These are phyloP conservation scores for Petunia secreta DNA, from an alignment of 257 asterid genomes.

Conservation along the genomic window DNA sequence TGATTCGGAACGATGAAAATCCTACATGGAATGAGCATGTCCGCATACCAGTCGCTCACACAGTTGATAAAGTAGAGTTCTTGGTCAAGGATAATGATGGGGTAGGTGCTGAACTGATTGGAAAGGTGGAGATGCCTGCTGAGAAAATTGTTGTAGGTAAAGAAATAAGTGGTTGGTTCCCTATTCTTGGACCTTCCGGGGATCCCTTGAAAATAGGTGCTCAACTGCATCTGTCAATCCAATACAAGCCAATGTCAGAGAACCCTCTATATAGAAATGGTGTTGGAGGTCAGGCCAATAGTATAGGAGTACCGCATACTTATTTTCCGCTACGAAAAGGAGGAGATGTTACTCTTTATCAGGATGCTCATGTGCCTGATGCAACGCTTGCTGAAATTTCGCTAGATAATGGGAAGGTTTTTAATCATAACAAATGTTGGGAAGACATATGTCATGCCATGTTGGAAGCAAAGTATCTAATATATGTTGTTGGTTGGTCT, in stretches of 20 bases:
- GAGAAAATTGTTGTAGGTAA: constrained; percentile 58
- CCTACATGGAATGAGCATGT: constrained; percentile 87
- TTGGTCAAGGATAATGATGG: constrained; percentile 86
- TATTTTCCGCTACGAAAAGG: constrained; percentile 83
- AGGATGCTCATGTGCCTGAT: constrained; percentile 79
- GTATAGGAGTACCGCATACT: constrained; percentile 58
- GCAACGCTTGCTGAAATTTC: constrained; percentile 62
- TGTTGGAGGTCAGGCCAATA: constrained; percentile 33
- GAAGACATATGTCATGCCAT: constrained; percentile 80
- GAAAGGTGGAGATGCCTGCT: constrained; percentile 66
- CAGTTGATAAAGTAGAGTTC: constrained; percentile 76
- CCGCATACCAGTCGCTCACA: constrained; percentile 82
- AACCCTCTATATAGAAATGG: constrained; percentile 54
- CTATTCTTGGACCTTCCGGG: constrained; percentile 61
- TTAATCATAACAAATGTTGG: constrained; percentile 68
- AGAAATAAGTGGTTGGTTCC: constrained; percentile 77
- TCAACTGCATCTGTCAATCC: constrained; percentile 63
- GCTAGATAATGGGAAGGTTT: constrained; percentile 44
- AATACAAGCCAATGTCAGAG: constrained; percentile 53
- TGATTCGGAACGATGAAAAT: constrained; percentile 76
- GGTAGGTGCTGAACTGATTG: constrained; percentile 87
- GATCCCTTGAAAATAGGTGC: constrained; percentile 69
- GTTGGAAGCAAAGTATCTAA: constrained; percentile 73
- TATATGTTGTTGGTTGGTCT: constrained; percentile 79
- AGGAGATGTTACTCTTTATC: constrained; percentile 70